These are phyloP conservation scores for Fusarium zealandicum DNA, from an alignment of 2,329 filamentous ascomycete species.

Conservation along the genomic window DNA sequence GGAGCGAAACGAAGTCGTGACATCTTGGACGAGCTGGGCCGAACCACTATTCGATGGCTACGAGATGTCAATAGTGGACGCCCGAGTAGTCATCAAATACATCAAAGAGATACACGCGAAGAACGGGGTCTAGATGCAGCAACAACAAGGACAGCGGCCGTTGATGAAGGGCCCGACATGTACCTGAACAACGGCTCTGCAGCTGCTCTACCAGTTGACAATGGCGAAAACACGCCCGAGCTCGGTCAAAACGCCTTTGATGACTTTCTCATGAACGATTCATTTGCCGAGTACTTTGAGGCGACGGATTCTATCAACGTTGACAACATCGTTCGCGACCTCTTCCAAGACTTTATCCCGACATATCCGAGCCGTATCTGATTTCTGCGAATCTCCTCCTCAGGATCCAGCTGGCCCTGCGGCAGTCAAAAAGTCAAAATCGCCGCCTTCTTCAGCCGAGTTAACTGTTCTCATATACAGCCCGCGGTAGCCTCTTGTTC, in stretches of 20 bases:
- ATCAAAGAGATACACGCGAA: not conserved
- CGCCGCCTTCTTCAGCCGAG: slow-evolving; percentile 64
- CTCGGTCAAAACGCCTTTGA: slow-evolving; percentile 37
- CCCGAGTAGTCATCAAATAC: not conserved
- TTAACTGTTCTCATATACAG: slow-evolving; percentile 67
- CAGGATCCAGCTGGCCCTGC: slow-evolving; percentile 38
- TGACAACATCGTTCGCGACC: slow-evolving; percentile 44
- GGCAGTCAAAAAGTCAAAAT: slow-evolving; percentile 68
- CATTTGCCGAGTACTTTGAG: slow-evolving; percentile 42
- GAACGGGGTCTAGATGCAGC: not conserved
- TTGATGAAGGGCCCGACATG: not conserved
- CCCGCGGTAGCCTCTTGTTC: slow-evolving; percentile 63
- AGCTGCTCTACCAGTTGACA: not conserved
- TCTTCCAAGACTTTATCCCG: slow-evolving; percentile 50
- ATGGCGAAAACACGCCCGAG: not conserved
- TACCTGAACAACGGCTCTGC: not conserved
- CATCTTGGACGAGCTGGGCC: slow-evolving; percentile 51
- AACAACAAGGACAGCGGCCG: slow-evolving; percentile 4
- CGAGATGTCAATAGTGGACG: slow-evolving; percentile 7
- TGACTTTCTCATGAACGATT: slow-evolving; percentile 35
- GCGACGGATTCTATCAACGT: slow-evolving; percentile 42
- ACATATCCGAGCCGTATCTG: slow-evolving; percentile 24
- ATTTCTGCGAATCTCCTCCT: not conserved
- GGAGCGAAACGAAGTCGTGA: slow-evolving; percentile 57
- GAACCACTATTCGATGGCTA: slow-evolving; percentile 43